Base-by-base conservation (phyloP, 2,329 filamentous ascomycete species). In the Beauveria sp. region DNA sequence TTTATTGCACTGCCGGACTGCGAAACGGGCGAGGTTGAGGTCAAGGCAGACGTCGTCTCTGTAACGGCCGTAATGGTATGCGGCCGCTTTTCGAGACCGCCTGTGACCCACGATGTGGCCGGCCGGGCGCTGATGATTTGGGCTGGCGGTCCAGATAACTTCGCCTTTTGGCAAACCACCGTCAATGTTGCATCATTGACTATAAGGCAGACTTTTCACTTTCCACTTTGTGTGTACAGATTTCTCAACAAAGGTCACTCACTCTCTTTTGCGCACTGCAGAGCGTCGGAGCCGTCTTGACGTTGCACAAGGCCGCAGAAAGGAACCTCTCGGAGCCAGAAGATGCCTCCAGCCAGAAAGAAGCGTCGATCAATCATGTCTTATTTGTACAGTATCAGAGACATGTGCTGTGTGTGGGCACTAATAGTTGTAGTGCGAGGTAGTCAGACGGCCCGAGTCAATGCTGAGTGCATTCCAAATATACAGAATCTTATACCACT, bases 21-120 rank as follows among this genome's bases (percentile, higher is more conserved):
- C 37, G 47, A 59, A 46, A 59, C 56, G 22, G 47, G 37, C 56
- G 48, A 59, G 56, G 56, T 59, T 59, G 56, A 59, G 30, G 18
- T 34, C 55, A 52, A 59, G 56, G 44, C 46, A 59, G 56, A 50
- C 47, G 40, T 43, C 40, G 34, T 16, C 34, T 18, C 18, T 24
- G 6, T 16, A 2, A 37, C n/a, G 34, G 47, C 37, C 14, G 26
- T 37, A 14, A 37, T 37, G 34, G 12, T 48, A 47, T 60, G 58
- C 30, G 50, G 50, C 58, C 58, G 30, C 41, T 20, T 60, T 51
- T 26, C 28, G 50, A 47, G 58, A 43, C 58, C 58, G 41, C 9
- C 24, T 24, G 24, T 14, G 48, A 18, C 48, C 48, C 48, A 26
- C 37, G 47, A 59, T 53, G 48, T 28, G 56, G 28, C 41, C 14